These are phyloP conservation scores for Trichophyton mentagrophytes DNA, from an alignment of 2,329 filamentous ascomycete genomes.

Conservation along the genomic window DNA sequence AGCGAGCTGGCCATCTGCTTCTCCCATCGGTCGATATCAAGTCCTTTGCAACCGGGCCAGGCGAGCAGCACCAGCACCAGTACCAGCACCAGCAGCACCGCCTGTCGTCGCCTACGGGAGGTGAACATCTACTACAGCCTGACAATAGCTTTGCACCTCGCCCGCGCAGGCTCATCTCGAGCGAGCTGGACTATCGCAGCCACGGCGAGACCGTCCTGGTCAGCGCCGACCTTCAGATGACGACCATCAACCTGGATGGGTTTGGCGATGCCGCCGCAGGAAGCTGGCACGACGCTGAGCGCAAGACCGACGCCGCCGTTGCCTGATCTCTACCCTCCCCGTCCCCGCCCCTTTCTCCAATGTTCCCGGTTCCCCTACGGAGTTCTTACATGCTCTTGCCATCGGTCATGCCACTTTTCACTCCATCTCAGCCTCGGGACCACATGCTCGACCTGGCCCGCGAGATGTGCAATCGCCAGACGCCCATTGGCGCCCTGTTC, in stretches of 20 bases:
- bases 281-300: slow-evolving; percentile 19
- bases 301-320: no score
- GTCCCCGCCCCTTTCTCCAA: no score
- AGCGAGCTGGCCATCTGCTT: slow-evolving; percentile 64
- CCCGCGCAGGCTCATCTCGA: slow-evolving; percentile 36
- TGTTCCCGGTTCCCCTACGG: no score
- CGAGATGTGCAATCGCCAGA: neutral
- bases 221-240: slow-evolving; percentile 54
- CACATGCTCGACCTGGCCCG: neutral
- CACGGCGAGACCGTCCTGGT: slow-evolving; percentile 66
- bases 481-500: neutral
- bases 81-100: slow-evolving; percentile 6
- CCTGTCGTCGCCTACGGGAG: slow-evolving; percentile 2
- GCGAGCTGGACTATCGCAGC: slow-evolving; percentile 70
- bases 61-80: slow-evolving; percentile 6
- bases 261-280: slow-evolving; percentile 38
- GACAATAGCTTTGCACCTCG: slow-evolving; percentile 10
- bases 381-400: neutral
- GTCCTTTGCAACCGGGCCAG: slow-evolving; percentile 35
- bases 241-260: slow-evolving; percentile 60
- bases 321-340: no score
- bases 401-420: neutral
- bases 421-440: neutral
- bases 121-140: neutral
- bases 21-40: slow-evolving; percentile 70